Evolutionary conservation across 2,329 filamentous ascomycete species (phyloP).

Genomic region (Aspergillus piperis): DNA sequence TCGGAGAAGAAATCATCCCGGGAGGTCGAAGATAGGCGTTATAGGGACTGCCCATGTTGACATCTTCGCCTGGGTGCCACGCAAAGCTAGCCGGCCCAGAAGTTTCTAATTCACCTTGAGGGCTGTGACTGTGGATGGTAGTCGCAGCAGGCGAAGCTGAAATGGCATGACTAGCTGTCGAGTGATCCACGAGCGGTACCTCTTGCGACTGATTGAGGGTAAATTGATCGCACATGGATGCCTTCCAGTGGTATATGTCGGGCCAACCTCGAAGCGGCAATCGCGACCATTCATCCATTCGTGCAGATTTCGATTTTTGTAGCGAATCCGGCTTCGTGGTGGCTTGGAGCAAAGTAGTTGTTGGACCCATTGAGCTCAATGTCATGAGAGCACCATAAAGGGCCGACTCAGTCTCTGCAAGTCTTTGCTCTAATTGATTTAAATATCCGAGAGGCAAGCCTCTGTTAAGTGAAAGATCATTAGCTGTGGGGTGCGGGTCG

Average conservation of each 20-base stretch:
- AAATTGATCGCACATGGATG: neutral
- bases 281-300: neutral
- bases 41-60: no score
- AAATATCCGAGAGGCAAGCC: slow-evolving; percentile 40
- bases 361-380: neutral
- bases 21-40: no score
- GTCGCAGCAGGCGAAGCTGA: no score
- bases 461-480: neutral
- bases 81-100: no score
- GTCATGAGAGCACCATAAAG: slow-evolving; percentile 16
- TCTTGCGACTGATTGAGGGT: no score
- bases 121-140: no score
- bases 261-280: neutral
- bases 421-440: slow-evolving; percentile 41
- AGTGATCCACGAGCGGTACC: no score
- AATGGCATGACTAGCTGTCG: no score
- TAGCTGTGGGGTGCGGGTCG: no score
- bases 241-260: neutral
- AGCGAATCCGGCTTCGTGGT: neutral
- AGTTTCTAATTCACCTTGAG: no score
- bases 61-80: no score
- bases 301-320: neutral
- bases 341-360: neutral
- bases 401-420: slow-evolving; percentile 33
- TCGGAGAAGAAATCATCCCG: no score